Conservation (phyloP, 306 rosid species). For the Prunus dulcis region DNA sequence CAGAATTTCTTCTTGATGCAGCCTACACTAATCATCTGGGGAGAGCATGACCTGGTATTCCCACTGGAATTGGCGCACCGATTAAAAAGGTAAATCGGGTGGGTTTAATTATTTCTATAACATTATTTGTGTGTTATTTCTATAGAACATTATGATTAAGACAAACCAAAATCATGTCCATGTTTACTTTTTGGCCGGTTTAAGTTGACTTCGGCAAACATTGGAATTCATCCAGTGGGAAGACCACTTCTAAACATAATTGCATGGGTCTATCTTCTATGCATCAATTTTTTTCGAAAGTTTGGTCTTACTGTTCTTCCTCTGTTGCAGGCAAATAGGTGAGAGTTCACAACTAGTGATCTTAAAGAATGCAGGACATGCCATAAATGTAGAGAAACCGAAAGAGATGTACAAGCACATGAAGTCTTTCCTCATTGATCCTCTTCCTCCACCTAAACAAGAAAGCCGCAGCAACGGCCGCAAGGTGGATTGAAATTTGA, state of each 20-base stretch:
- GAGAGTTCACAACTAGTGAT: constrained; percentile 60
- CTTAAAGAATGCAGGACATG: constrained; percentile 84
- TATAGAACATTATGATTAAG: background rate
- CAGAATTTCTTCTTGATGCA: constrained; percentile 32
- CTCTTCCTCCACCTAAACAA: constrained; percentile 28
- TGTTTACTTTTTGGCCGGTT: background rate
- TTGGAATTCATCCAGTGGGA: background rate
- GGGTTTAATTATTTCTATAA: background rate
- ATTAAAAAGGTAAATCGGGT: constrained; percentile 48
- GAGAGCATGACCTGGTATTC: constrained; percentile 75
- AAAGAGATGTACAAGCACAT: constrained; percentile 56
- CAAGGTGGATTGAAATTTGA: constrained; percentile 43
- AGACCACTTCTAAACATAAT: background rate
- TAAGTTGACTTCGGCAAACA: background rate
- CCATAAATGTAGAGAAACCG: constrained; percentile 72
- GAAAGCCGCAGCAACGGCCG: constrained; percentile 40
- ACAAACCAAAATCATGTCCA: background rate
- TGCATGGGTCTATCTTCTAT: background rate
- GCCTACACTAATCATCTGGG: constrained; percentile 85
- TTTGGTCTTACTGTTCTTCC: background rate
- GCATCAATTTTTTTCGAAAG: too few species aligned
- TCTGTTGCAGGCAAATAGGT: constrained; percentile 56
- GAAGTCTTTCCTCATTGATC: constrained; percentile 56
- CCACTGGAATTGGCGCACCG: constrained; percentile 87
- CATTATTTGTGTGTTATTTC: background rate